A percentile compares a stretch with the other conserved stretches of the same genome.
These are phyloP conservation scores for Dichotomocladium elegans DNA, from an alignment of 371 early-diverging fungal genomes.

Conservation along the genomic window DNA sequence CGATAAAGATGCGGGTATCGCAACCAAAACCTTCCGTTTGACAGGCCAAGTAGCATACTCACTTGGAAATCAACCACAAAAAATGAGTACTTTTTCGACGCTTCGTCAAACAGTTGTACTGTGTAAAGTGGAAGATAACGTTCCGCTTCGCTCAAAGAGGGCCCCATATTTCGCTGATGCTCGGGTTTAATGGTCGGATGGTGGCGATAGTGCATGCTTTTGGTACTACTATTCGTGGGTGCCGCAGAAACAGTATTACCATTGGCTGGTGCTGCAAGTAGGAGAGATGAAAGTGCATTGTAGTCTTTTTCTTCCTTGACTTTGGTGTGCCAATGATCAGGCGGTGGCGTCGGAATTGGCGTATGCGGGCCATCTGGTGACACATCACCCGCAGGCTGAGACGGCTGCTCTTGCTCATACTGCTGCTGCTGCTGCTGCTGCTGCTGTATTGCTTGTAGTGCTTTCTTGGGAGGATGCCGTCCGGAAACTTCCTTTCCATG, in stretches of 20 bases:
- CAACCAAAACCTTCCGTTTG: constrained; percentile 40
- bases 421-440: constrained; percentile 17
- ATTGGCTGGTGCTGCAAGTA: not conserved
- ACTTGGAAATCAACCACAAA: constrained; percentile 70
- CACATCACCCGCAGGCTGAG: constrained; percentile 13
- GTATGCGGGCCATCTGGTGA: constrained; percentile 40
- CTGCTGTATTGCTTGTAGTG: constrained; percentile 17
- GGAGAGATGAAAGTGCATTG: not conserved
- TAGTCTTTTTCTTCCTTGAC: constrained; percentile 32
- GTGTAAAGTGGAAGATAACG: constrained; percentile 66
- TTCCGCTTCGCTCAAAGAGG: constrained; percentile 33
- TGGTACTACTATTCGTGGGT: constrained; percentile 8
- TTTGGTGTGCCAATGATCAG: constrained; percentile 35
- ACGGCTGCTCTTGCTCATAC: constrained; percentile 14
- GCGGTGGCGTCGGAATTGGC: constrained; percentile 48
- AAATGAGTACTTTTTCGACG: constrained; percentile 26
- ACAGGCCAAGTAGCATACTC: constrained; percentile 53
- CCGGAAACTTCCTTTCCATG: constrained; percentile 36
- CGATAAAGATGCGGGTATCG: constrained; percentile 60
- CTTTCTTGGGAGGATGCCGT: constrained; percentile 36
- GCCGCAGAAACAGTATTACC: not conserved
- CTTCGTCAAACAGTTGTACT: constrained; percentile 46
- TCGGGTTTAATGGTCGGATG: too few species aligned
- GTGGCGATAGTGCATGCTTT: too few species aligned
- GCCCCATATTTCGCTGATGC: not conserved